Evolutionary conservation across 441 rosid genomes (phyloP), one percentile per base, ranked within the genome.

Genomic region (Isatis lusitanica): DNA sequence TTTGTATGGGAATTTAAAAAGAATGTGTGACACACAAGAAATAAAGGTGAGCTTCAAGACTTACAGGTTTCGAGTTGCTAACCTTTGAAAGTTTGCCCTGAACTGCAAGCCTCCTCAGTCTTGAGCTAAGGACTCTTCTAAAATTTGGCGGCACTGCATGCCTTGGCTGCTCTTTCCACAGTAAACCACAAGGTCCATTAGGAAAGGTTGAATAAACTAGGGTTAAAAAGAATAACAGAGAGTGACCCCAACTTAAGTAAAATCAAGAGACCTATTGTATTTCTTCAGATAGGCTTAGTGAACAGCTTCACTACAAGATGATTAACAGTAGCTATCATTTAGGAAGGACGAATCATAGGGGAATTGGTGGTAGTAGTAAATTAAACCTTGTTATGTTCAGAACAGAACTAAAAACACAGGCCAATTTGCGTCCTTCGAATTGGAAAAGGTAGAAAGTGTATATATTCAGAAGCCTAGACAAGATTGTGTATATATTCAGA

Each of bases 61-160:
- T 74, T 74, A 69, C 66, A 73, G 71, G 31, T 68, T 72, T 61
- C 36, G 66, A 76, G 66, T 4, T 66, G 74, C 68, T 77, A 76
- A 90, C 91, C 93, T 83, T 86, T 66, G 81, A 85, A 18, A 92
- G 85, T 81, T 88, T 90, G 18, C 88, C 89, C 79, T 85, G 90
- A 55, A 74, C 53, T 75, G 87, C 92, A 71, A 92, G 91, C 80
- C 92, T 86, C 79, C 91, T 85, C 81, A 92, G 78, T 80, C 86
- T 90, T 76, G 93, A 76, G 76, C 88, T 79, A 62, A 89, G 78
- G 67, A 63, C 63, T 84, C 88, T 85, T 85, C 92, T 90, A 68
- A 92, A 92, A 69, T 86, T 90, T 68, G 74, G 80, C 18, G 89
- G 92, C 65, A 80, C 87, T 56, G 78, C 81, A 57, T 83, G 85